Evolutionary conservation across 2,329 filamentous ascomycete species (phyloP).

Genomic region (Westerdykella sp.): DNA sequence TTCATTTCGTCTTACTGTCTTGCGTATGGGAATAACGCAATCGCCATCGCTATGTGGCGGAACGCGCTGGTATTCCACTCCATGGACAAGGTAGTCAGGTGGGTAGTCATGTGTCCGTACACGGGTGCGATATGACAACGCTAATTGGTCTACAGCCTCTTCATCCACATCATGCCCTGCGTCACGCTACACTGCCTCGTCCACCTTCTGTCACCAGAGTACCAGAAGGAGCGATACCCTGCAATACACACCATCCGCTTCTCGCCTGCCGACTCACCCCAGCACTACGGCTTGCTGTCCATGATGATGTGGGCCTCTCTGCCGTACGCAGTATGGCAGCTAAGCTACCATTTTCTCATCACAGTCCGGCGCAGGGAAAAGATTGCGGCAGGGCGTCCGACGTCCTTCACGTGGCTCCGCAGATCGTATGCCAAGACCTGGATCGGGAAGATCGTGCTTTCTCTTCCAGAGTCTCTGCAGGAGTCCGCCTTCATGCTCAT

Average conservation of each 20-base stretch:
- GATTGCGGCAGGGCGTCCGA: slow-evolving; percentile 90
- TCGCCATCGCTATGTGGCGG: slow-evolving; percentile 98
- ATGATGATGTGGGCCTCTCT: slow-evolving; percentile 95
- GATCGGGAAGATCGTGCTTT: slow-evolving; percentile 80
- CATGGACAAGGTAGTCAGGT: slow-evolving; percentile 93
- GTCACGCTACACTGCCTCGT: slow-evolving; percentile 88
- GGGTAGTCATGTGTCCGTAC: slow-evolving; percentile 15
- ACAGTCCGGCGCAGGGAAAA: slow-evolving; percentile 91
- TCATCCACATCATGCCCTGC: slow-evolving; percentile 99
- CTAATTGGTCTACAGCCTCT: slow-evolving; percentile 56
- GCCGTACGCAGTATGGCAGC: slow-evolving; percentile 89
- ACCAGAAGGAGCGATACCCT: slow-evolving; percentile 67
- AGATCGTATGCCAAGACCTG: slow-evolving; percentile 83
- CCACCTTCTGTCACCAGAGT: slow-evolving; percentile 64
- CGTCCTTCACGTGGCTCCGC: slow-evolving; percentile 95
- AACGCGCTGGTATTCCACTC: slow-evolving; percentile 98
- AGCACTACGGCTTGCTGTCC: slow-evolving; percentile 69
- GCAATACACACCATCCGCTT: slow-evolving; percentile 77
- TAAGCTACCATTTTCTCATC: slow-evolving; percentile 90
- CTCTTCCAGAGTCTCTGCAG: slow-evolving; percentile 68
- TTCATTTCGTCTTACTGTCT: slow-evolving; percentile 91
- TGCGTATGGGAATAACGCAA: slow-evolving; percentile 91
- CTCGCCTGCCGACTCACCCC: slow-evolving; percentile 61
- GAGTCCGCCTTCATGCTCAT: slow-evolving; percentile 93
- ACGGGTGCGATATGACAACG: not conserved